Evolutionary conservation across 2,329 filamentous ascomycete species (phyloP), one percentile per base, ranked within the genome.

Genomic region (Alternaria ethzedia): DNA sequence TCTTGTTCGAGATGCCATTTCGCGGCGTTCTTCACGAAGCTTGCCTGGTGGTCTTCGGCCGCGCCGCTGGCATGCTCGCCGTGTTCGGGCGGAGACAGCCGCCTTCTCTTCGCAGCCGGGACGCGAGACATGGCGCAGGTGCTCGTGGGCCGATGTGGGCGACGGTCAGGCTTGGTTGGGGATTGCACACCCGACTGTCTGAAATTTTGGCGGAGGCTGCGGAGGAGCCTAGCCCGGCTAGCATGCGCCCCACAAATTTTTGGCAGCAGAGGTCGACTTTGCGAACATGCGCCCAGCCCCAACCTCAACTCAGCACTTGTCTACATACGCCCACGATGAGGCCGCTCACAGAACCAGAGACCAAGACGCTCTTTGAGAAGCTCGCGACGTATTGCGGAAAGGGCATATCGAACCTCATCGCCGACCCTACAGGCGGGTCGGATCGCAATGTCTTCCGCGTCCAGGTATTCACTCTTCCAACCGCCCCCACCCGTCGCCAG

Each of bases 1-100:
- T 93, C 91, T 77, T 97, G 91, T 83, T 97, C 96, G 52, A 97
- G 86, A 75, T 97, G 89, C 94, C 95, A 98, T 80, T 89, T 90
- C 63, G 92, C 86, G 6, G 91, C 93, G 74, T 88, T 90, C 73
- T 88, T 88, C 82, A 92, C 87, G 79, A 94, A 94, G 57, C 87
- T 86, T 41, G 79, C 77, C 51, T 79, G 79, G 54, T 71, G 66
- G 44, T 70, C 63, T 41, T 72, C 64, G 26, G 67, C 59, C 28
- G 69, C 51, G 23, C 60, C 62, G 15, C 64, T 65, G 0, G 65
- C 58, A n/a, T 67, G 65, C 49, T 54, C 73, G 55, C 69, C 67
- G 46, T 71, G 69, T 23, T 73, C 73, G 6, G 78, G 78, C 12
- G 79, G 79, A 52, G 79, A 80, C 13, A 81, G 59, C 13, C 78